phyloP scores from a whole-genome alignment of 1,284 basidiomycete species.

The Cryptococcus maquisensis region DNA sequence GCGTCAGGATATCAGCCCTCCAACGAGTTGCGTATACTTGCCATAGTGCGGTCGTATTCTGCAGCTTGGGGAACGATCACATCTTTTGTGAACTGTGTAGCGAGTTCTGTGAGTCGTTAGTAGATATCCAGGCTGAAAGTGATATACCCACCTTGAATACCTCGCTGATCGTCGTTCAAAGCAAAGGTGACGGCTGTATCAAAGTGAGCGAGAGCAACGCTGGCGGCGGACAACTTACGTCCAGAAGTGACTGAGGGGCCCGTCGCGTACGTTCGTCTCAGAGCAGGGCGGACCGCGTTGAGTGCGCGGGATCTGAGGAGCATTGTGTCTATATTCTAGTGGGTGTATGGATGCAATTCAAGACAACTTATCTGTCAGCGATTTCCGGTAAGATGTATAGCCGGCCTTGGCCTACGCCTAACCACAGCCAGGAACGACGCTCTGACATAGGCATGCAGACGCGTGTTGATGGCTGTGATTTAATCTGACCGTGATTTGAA shows the following conservation, averaged over 20 bases:
- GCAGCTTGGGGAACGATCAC: conserved; percentile 54
- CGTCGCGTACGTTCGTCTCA: neutral
- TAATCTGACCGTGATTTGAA: neutral
- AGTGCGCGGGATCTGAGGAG: no score
- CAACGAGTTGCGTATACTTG: conserved; percentile 11
- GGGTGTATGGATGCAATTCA: no score
- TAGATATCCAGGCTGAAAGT: no score
- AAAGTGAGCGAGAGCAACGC: neutral
- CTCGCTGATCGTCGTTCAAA: conserved; percentile 39
- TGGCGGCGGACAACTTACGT: conserved; percentile 2
- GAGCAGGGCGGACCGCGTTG: no score
- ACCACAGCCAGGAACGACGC: no score
- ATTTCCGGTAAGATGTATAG: no score
- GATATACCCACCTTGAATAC: conserved; percentile 35
- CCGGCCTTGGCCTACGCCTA: no score
- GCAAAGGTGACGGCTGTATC: conserved; percentile 30
- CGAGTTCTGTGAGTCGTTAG: conserved; percentile 48
- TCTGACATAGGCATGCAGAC: neutral
- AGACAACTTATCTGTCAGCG: no score
- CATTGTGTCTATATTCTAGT: no score
- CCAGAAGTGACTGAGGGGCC: neutral
- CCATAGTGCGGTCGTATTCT: conserved; percentile 51
- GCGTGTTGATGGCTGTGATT: neutral
- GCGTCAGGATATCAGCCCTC: neutral
- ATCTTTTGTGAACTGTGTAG: conserved; percentile 52